Base-by-base conservation (phyloP, 495 filamentous ascomycete genomes). In the Neurospora cerealis region DNA sequence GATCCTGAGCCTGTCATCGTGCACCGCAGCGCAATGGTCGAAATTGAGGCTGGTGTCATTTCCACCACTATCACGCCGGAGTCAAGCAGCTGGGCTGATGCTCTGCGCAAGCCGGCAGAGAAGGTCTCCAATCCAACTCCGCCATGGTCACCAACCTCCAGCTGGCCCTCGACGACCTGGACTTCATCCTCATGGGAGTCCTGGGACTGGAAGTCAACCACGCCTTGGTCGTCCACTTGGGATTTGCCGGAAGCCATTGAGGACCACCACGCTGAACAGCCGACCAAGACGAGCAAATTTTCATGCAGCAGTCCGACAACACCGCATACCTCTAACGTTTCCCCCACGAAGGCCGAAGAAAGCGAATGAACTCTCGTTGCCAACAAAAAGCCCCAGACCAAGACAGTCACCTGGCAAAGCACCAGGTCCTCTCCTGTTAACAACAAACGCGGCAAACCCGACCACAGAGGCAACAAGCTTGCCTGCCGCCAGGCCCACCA, bases 381-480 rank as follows among this genome's bases (percentile, higher is more conserved):
- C 0, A 1, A 11, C 4, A 1, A 0, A 0, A 48, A 13, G 46
- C 46, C 4, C 46, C n/a, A 4, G 0, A 11, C 9, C n/a, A 13
- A 13, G n/a, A 13, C n/a, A 13, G 0, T 5, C 9, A 13, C 1
- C n/a, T 0, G 0, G 1, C 4, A 5, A 48, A 48, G 0, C n/a
- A 54, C 10, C 9, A 21, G 2, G 1, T 24, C n/a, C 1, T 13
- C n/a, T 2, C 9, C n/a, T 4, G 0, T 24, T 2, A 21, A 54
- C 46, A 24, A 54, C 4, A 54, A 2, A 9, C 5, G 3, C 3
- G 2, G 42, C 7, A 8, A 4, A 4, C 3, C 7, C 3, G 19
- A 46, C 42, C 1, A 46, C 0, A 4, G 42, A 21, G 0, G 8
- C 8, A n/a, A 10, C 0, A 3, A n/a, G 42, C 46, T 0, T 24